These are phyloP conservation scores for Lipomyces lipofer DNA, from an alignment of 805 yeast genomes.

Conservation along the genomic window DNA sequence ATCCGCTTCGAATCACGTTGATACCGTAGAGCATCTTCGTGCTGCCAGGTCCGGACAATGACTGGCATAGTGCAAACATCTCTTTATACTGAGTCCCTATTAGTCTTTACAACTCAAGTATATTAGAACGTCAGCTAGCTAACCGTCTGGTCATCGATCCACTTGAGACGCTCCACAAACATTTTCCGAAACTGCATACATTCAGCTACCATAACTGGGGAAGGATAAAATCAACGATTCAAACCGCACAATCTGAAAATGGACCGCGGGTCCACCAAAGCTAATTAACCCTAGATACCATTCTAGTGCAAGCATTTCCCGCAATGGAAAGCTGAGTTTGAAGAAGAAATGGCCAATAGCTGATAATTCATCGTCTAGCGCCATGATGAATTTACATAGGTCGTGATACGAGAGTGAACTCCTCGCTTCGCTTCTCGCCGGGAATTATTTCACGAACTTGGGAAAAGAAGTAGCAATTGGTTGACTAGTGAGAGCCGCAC, in stretches of 20 bases:
- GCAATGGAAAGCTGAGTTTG: no score
- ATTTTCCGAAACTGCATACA: background rate
- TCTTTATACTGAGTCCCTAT: background rate
- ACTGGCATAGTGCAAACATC: slow-evolving; percentile 5
- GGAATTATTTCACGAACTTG: no score
- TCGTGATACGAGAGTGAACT: no score
- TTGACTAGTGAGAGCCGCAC: no score
- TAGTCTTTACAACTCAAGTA: background rate
- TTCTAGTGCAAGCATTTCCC: no score
- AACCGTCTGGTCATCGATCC: slow-evolving; percentile 12
- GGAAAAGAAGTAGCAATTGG: no score
- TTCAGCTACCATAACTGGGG: background rate
- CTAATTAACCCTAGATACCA: slow-evolving; percentile 8
- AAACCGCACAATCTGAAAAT: background rate
- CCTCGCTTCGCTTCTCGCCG: no score
- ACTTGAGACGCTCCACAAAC: background rate
- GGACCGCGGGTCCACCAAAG: slow-evolving; percentile 11
- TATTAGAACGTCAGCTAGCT: background rate
- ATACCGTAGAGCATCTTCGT: slow-evolving; percentile 3
- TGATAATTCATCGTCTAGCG: no score
- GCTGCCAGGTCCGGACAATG: slow-evolving; percentile 5
- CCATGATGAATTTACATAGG: no score
- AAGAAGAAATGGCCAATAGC: no score
- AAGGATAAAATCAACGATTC: no score
- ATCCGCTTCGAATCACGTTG: background rate